Evolutionary conservation across 345 rosid genomes (phyloP), one percentile per base, ranked within the genome.

Genomic region (Populus davidiana): DNA sequence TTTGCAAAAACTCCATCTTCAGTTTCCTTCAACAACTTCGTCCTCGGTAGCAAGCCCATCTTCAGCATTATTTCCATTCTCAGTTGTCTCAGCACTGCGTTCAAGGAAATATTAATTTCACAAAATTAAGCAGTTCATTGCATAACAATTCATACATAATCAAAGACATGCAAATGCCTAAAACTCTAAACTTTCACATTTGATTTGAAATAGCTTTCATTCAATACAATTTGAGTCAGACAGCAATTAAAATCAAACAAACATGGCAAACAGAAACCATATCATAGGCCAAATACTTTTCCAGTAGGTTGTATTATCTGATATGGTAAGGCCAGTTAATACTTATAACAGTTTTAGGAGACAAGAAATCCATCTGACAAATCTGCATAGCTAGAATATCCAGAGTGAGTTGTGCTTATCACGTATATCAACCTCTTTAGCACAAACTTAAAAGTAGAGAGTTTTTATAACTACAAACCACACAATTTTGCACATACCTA

Each of bases 61-160:
- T 54, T 70, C 79, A 23, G 67, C 66, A 43, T 36, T 69, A 25
- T 78, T 29, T 6, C 76, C 82, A 75, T 78, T 71, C 75, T 78
- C 85, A 20, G 41, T 75, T 23, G 39, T 66, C 67, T 75, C 88
- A 38, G 79, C 77, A 64, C 92, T 89, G 85, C 73, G 85, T 31
- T 50, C 67, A 72, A 14, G 2, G 59, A 66, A 41, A 72, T 41
- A 56, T 67, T 75, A 62, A 54, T 14, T 47, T 65, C 52, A 49
- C 39, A 75, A 29, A 67, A 18, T 41, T n/a, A 66, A 12, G 76
- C 50, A 72, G 14, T 25, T 47, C 41, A 75, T 29, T 12, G 18
- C 8, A 47, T 27, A 23, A 16, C 10, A 47, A 21, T 33, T 9
- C 56, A 31, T 29, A 38, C 59, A 70, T 44, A 16, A 20, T 12